Conservation (phyloP, 2,329 filamentous ascomycete genomes). For the Diaporthe vaccinii region DNA sequence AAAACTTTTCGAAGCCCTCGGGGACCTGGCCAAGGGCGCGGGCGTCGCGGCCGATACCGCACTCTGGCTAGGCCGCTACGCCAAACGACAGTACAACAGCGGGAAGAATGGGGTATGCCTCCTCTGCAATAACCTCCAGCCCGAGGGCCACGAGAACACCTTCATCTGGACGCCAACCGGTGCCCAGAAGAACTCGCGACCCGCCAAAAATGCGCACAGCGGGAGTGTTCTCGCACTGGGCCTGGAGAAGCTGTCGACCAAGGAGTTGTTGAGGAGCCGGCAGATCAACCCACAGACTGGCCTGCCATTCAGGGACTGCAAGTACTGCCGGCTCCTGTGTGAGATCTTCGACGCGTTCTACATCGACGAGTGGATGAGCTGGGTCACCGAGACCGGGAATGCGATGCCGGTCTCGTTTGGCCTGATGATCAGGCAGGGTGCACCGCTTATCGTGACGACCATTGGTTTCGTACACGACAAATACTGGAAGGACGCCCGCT, state of each 20-base stretch:
- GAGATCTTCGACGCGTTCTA: background rate
- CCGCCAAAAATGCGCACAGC: background rate
- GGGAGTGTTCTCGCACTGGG: background rate
- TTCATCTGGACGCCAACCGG: conserved; percentile 2
- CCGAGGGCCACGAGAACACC: conserved; percentile 4
- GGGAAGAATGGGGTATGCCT: conserved; percentile 12
- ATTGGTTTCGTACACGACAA: background rate
- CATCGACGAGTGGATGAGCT: conserved; percentile 31
- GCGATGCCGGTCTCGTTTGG: conserved; percentile 16
- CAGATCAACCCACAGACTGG: background rate
- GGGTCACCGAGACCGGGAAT: conserved; percentile 5
- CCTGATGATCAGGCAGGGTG: conserved; percentile 8
- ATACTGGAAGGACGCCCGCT: conserved; percentile 20
- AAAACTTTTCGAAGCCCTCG: background rate
- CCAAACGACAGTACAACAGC: conserved; percentile 17
- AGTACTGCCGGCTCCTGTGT: conserved; percentile 17
- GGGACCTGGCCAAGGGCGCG: conserved; percentile 9
- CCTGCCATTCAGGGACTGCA: background rate
- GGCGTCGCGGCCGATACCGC: background rate
- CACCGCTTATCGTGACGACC: conserved; percentile 8
- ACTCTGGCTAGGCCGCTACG: conserved; percentile 9
- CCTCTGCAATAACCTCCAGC: conserved; percentile 18
- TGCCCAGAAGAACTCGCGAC: background rate
- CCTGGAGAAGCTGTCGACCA: background rate
- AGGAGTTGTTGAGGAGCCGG: background rate